These are phyloP conservation scores for Houttuynia cordata DNA, from an alignment of 164 flowering plant genomes.

Conservation along the genomic window DNA sequence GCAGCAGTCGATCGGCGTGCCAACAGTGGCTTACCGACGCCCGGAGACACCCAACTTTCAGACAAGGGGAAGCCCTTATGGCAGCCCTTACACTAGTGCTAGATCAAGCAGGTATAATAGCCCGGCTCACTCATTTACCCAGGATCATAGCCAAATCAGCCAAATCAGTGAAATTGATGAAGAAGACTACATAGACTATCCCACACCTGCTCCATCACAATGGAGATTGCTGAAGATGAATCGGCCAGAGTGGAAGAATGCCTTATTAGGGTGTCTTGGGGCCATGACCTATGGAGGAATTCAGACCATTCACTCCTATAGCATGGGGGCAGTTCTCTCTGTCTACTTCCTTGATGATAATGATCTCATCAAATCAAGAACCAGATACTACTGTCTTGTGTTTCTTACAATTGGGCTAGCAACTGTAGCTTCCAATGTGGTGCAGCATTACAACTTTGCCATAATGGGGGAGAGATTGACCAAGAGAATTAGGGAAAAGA, in stretches of 20 bases:
- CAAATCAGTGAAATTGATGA: background rate
- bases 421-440: conserved; percentile 24
- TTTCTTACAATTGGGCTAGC: conserved; percentile 28
- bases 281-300: conserved; percentile 48
- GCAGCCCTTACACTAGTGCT: conserved; percentile 3
- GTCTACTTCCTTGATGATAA: conserved; percentile 34
- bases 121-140: conserved; percentile 5
- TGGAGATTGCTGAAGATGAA: conserved; percentile 48
- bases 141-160: background rate
- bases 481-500: conserved; percentile 40
- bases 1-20: conserved; percentile 13
- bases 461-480: conserved; percentile 52
- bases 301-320: conserved; percentile 45
- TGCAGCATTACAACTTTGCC: conserved; percentile 59
- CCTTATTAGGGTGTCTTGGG: conserved; percentile 45
- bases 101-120: conserved; percentile 7
- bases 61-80: background rate
- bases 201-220: conserved; percentile 30
- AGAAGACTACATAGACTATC: conserved; percentile 1
- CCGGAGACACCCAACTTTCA: background rate
- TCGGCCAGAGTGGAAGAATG: conserved; percentile 41
- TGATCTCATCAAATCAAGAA: conserved; percentile 20
- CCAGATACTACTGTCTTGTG: conserved; percentile 27
- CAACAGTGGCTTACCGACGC: background rate
- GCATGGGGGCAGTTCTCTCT: conserved; percentile 37